phyloP scores from a whole-genome alignment of 352 stramenopile genomes.

The Pythium sukuiense region DNA sequence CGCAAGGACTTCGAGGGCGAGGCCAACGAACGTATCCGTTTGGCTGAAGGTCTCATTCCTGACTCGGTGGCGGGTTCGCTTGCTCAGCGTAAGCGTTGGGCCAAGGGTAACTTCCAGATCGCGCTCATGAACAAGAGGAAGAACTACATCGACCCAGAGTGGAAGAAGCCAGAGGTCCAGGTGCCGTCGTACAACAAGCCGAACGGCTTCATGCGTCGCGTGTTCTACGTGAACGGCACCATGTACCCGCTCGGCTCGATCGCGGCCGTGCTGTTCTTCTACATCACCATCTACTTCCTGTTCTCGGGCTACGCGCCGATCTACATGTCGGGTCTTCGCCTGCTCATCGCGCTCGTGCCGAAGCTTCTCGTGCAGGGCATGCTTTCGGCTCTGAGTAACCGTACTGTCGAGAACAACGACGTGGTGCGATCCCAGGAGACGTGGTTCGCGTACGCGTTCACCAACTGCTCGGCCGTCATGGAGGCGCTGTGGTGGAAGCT shows the following conservation, averaged over 20 bases:
- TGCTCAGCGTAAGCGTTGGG: slow-evolving; percentile 37
- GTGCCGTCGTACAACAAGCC: slow-evolving; percentile 50
- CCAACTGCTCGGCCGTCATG: slow-evolving; percentile 71
- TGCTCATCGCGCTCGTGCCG: slow-evolving; percentile 75
- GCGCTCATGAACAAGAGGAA: slow-evolving; percentile 49
- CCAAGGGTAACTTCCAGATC: slow-evolving; percentile 49
- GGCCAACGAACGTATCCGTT: slow-evolving; percentile 41
- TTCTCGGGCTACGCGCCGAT: slow-evolving; percentile 81
- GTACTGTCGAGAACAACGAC: slow-evolving; percentile 82
- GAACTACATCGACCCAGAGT: slow-evolving; percentile 43
- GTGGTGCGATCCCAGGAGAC: slow-evolving; percentile 82
- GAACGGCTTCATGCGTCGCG: slow-evolving; percentile 71
- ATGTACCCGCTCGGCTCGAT: slow-evolving; percentile 82
- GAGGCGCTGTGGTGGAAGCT: slow-evolving; percentile 86
- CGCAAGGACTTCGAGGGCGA: slow-evolving; percentile 52
- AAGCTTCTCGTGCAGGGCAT: slow-evolving; percentile 79
- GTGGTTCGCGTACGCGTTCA: slow-evolving; percentile 86
- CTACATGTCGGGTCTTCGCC: slow-evolving; percentile 69
- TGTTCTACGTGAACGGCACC: slow-evolving; percentile 83
- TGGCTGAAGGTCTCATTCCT: slow-evolving; percentile 45
- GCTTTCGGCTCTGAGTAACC: slow-evolving; percentile 78
- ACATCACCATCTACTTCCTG: slow-evolving; percentile 86
- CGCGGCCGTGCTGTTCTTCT: slow-evolving; percentile 80
- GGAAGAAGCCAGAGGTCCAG: slow-evolving; percentile 30
- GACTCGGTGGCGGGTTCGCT: slow-evolving; percentile 40